Conservation (phyloP, 2,329 filamentous ascomycete species). For the Pseudogymnoascus sp. region DNA sequence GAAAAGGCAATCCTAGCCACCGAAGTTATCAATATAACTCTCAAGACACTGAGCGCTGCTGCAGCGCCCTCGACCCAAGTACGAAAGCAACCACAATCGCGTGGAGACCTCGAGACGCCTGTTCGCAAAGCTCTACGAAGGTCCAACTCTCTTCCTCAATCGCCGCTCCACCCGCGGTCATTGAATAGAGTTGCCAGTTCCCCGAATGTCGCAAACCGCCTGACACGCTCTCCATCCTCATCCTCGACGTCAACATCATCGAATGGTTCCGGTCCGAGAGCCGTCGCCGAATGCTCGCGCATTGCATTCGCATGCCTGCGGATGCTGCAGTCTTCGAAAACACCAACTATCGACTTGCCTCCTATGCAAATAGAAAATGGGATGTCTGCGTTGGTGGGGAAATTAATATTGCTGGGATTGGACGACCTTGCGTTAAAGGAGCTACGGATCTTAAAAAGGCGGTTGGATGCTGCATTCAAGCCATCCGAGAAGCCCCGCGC, state of each 20-base stretch:
- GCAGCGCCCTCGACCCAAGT: conserved; percentile 38
- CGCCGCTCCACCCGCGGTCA: conserved; percentile 51
- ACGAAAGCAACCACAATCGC: conserved; percentile 20
- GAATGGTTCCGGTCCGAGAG: conserved; percentile 25
- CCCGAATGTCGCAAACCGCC: conserved; percentile 41
- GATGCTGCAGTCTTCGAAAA: conserved; percentile 41
- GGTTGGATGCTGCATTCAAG: conserved; percentile 39
- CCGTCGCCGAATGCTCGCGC: conserved; percentile 53
- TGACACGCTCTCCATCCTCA: conserved; percentile 31
- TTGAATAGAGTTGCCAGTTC: conserved; percentile 53
- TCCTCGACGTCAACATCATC: conserved; percentile 15
- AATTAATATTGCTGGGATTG: conserved; percentile 54
- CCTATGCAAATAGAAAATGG: conserved; percentile 64
- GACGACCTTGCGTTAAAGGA: conserved; percentile 63
- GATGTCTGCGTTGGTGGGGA: conserved; percentile 60
- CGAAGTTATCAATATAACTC: conserved; percentile 59
- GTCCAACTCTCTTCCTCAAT: conserved; percentile 49
- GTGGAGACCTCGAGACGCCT: conserved; percentile 31
- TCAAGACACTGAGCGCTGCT: conserved; percentile 61
- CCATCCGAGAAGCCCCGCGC: conserved; percentile 13
- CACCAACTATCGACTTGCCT: conserved; percentile 45
- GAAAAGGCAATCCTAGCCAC: conserved; percentile 63
- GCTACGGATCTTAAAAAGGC: conserved; percentile 54
- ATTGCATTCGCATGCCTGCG: conserved; percentile 58
- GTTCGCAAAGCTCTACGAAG: conserved; percentile 39